Evolutionary conservation across 805 yeast species (phyloP), one percentile per base, ranked within the genome.

Genomic region (Clavispora carvajalis): DNA sequence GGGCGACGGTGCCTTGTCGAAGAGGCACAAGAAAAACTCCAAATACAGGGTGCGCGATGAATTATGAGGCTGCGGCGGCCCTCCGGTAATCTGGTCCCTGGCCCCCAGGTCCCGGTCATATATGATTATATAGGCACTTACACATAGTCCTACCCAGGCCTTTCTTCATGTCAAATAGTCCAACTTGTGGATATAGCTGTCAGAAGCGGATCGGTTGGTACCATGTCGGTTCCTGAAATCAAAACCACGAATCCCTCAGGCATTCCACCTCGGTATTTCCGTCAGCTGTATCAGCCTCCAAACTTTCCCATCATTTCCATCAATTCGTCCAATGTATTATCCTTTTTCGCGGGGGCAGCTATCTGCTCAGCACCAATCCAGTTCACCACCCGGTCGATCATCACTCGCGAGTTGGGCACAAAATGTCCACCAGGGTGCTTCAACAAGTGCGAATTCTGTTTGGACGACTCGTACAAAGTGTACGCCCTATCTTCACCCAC

Each of bases 341-440:
- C 47, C 33, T 48, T 38, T 25, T 45, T 42, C 21, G 45, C 51
- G 9, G 49, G 42, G 11, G 37, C 38, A 24, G 46, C 40, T 13
- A 42, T 44, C 24, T 43, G 25, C 10, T 51, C 53, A 3, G 44
- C 37, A 36, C 53, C 57, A 10, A 69, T 63, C 74, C 74, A 69
- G 43, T 63, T 65, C 13, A 60, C 53, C 6, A 68, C 72, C 45
- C 66, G 67, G 39, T 64, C 69, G 2, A 68, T 58, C 45, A 62
- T 53, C 12, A 58, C 36, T 60, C 85, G 85, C 37, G 89, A 82
- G 62, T 87, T 88, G 22, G 98, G 99, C 35, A 91, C 96, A 65
- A 85, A 89, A 58, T 91, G 99, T 1, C 98, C 97, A 45, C 99
- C 98, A 8, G 97, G 97, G 55, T 91, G 99, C 48, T 77, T 82